These are phyloP conservation scores for Melanopsichium pennsylvanicum DNA, from an alignment of 1,284 basidiomycete genomes.

Conservation along the genomic window DNA sequence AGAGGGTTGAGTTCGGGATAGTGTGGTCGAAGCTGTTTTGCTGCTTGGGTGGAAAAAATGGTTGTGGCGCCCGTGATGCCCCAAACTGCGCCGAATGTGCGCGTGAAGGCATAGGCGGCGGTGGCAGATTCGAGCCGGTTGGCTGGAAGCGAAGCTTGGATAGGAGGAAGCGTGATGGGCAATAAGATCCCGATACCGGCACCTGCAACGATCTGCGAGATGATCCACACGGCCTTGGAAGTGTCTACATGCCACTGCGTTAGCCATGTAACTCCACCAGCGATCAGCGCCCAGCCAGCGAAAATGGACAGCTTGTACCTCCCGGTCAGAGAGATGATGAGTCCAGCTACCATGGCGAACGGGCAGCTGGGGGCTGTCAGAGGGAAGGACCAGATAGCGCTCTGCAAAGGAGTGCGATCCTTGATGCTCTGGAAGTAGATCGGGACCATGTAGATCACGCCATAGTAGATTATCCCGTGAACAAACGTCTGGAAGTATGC, in stretches of 20 bases:
- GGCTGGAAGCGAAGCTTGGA: slow-evolving; percentile 38
- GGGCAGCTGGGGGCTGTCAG: slow-evolving; percentile 48
- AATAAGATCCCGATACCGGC: slow-evolving; percentile 45
- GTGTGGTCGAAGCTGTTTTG: slow-evolving; percentile 4
- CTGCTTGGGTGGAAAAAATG: slow-evolving; percentile 37
- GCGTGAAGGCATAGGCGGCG: slow-evolving; percentile 42
- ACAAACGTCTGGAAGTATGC: slow-evolving; percentile 64
- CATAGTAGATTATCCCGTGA: slow-evolving; percentile 59
- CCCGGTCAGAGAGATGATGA: slow-evolving; percentile 50
- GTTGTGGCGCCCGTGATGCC: slow-evolving; percentile 47
- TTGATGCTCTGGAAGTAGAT: slow-evolving; percentile 70
- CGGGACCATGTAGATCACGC: slow-evolving; percentile 53
- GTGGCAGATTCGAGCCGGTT: slow-evolving; percentile 38
- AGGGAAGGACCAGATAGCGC: slow-evolving; percentile 68
- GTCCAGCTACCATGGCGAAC: slow-evolving; percentile 44
- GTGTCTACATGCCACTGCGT: slow-evolving; percentile 66
- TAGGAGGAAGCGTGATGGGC: slow-evolving; percentile 46
- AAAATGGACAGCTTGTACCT: slow-evolving; percentile 62
- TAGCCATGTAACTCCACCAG: slow-evolving; percentile 58
- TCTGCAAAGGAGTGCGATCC: slow-evolving; percentile 67
- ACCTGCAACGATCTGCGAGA: slow-evolving; percentile 60
- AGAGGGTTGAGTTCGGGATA: slow-evolving; percentile 20
- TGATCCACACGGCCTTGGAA: slow-evolving; percentile 57
- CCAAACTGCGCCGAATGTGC: slow-evolving; percentile 49
- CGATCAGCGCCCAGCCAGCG: slow-evolving; percentile 61